phyloP scores from a whole-genome alignment of 2,329 filamentous ascomycete species.

The Simplicillium sp. region DNA sequence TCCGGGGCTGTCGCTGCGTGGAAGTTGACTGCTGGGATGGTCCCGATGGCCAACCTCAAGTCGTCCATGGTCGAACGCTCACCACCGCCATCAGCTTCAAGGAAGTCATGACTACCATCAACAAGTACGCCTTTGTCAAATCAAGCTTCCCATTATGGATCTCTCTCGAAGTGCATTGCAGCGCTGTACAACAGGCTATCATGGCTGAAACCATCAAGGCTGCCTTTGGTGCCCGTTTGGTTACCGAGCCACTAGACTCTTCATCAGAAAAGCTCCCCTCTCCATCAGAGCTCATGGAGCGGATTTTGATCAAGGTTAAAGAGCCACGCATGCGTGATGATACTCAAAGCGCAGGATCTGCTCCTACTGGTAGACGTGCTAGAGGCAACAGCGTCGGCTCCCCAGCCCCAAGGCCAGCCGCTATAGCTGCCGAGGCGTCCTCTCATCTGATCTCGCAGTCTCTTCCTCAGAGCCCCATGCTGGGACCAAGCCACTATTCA shows the following conservation, averaged over 20 bases:
- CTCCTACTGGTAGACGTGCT: slow-evolving; percentile 33
- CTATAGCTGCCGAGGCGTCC: slow-evolving; percentile 49
- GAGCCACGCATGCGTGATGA: slow-evolving; percentile 47
- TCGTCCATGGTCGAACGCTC: slow-evolving; percentile 83
- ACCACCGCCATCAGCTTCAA: slow-evolving; percentile 83
- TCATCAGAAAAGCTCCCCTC: slow-evolving; percentile 65
- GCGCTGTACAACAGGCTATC: slow-evolving; percentile 65
- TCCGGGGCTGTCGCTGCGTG: slow-evolving; percentile 85
- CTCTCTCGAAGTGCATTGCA: slow-evolving; percentile 93
- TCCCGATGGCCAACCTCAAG: slow-evolving; percentile 73
- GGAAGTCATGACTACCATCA: slow-evolving; percentile 87
- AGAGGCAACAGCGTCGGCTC: slow-evolving; percentile 69
- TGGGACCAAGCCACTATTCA: slow-evolving; percentile 40
- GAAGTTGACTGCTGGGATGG: slow-evolving; percentile 99
- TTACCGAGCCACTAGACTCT: slow-evolving; percentile 65
- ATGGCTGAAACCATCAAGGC: slow-evolving; percentile 89
- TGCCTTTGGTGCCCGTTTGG: slow-evolving; percentile 69
- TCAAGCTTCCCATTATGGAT: slow-evolving; percentile 88
- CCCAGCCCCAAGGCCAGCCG: slow-evolving; percentile 43
- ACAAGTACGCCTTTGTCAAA: slow-evolving; percentile 84
- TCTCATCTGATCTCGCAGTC: slow-evolving; percentile 37
- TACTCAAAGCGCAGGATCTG: slow-evolving; percentile 26
- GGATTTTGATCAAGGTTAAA: slow-evolving; percentile 92
- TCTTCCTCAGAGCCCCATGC: slow-evolving; percentile 43
- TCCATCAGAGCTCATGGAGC: slow-evolving; percentile 74